These are phyloP conservation scores for Termitomyces sp. DNA, from an alignment of 768 basidiomycete species.

Conservation along the genomic window DNA sequence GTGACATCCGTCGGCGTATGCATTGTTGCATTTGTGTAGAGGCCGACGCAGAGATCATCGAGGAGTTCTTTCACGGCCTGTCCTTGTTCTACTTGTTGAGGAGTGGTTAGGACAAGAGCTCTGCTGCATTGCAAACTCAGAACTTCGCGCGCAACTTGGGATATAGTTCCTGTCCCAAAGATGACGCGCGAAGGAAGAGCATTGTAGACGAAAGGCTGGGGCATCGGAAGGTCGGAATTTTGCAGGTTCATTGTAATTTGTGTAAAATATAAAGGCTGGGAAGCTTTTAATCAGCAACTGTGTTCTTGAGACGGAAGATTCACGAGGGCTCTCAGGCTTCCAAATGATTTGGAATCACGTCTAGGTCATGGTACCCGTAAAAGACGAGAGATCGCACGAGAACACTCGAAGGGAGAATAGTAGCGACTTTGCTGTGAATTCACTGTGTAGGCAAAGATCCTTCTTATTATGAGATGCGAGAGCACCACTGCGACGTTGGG, in stretches of 20 bases:
- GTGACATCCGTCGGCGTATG: conserved; percentile 34
- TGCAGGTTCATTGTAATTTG: not conserved
- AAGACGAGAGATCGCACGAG: not conserved
- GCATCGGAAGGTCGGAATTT: conserved; percentile 3
- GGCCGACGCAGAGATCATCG: conserved; percentile 20
- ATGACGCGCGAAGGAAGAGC: conserved; percentile 30
- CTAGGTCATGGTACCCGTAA: not conserved
- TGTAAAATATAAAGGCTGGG: not conserved
- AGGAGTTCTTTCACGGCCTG: conserved; percentile 15
- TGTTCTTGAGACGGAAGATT: not conserved
- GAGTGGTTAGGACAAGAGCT: conserved; percentile 29
- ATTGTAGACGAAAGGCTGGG: conserved; percentile 32
- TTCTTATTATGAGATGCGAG: not conserved
- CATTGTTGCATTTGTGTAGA: conserved; percentile 34
- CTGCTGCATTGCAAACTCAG: conserved; percentile 22
- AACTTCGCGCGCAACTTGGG: conserved; percentile 25
- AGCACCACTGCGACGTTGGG: not conserved
- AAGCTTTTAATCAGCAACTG: not conserved
- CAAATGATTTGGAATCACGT: not conserved
- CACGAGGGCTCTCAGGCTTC: not conserved
- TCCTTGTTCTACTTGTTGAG: conserved; percentile 23
- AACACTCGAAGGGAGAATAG: not conserved
- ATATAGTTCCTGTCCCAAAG: conserved; percentile 29
- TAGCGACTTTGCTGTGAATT: not conserved
- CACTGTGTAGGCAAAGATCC: not conserved